A percentile compares a stretch with the other conserved stretches of the same genome.
Evolutionary conservation across 345 rosid genomes (phyloP).

Genomic region (Dovyalis caffra): DNA sequence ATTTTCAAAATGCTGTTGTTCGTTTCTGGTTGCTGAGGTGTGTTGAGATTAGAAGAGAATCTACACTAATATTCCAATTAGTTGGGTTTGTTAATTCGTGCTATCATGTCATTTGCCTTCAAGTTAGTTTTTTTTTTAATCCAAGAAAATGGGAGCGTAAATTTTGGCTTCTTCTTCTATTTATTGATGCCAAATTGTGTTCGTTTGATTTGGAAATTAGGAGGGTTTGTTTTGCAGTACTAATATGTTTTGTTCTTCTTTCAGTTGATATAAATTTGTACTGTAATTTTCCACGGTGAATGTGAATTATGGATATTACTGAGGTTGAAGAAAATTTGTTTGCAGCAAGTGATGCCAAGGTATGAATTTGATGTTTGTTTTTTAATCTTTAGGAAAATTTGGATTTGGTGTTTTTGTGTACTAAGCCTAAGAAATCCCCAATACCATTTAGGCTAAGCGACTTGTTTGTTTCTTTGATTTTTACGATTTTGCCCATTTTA

Average conservation of each 20-base stretch:
- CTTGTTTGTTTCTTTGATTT: neutral
- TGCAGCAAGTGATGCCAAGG: slow-evolving; percentile 97
- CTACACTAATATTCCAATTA: neutral
- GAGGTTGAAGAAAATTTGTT: slow-evolving; percentile 94
- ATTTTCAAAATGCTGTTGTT: neutral
- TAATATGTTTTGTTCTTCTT: slow-evolving; percentile 20
- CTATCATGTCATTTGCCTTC: neutral
- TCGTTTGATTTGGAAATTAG: neutral
- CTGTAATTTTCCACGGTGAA: slow-evolving; percentile 31
- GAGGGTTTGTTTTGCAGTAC: neutral
- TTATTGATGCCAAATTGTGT: neutral
- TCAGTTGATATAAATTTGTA: slow-evolving; percentile 44
- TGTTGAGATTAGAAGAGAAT: neutral
- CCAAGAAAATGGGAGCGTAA: neutral
- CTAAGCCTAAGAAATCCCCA: neutral
- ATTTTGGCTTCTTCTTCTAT: neutral
- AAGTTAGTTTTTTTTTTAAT: neutral
- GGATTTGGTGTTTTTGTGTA: slow-evolving; percentile 1
- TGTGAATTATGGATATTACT: slow-evolving; percentile 63
- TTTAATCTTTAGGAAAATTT: neutral
- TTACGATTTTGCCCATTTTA: neutral
- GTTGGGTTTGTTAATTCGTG: neutral
- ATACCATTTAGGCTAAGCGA: neutral
- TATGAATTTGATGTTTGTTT: slow-evolving; percentile 25
- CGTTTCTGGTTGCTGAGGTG: neutral